A percentile compares a stretch with the other conserved stretches of the same genome.
phyloP scores from a whole-genome alignment of 2,329 filamentous ascomycete genomes.

The Aspergillus uvarum region DNA sequence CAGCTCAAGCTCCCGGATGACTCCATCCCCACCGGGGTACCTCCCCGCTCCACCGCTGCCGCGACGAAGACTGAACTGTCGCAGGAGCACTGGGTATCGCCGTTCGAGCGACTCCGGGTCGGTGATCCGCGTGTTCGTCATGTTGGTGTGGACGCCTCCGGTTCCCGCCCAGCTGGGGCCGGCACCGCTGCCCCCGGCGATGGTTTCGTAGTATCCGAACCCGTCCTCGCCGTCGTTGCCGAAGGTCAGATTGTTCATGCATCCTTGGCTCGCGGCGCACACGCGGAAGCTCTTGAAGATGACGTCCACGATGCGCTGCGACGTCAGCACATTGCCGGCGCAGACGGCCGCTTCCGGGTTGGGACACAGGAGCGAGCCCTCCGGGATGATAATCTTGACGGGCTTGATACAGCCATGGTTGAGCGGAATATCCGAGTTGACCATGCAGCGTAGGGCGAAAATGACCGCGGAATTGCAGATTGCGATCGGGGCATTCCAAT shows the following conservation, averaged over 20 bases:
- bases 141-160: conserved; percentile 63
- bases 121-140: conserved; percentile 84
- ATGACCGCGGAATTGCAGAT: too few relatives aligned
- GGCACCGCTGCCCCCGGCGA: too few relatives aligned
- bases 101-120: conserved; percentile 78
- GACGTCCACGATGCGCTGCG: conserved; percentile 73
- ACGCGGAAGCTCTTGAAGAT: conserved; percentile 74
- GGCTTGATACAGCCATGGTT: conserved; percentile 57
- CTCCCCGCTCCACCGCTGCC: too few relatives aligned
- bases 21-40: too few relatives aligned
- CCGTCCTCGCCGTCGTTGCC: too few relatives aligned
- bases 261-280: conserved; percentile 68
- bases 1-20: too few relatives aligned
- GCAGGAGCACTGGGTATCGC: conserved; percentile 71
- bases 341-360: conserved; percentile 73
- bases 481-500: too few relatives aligned
- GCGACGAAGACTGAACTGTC: conserved; percentile 55
- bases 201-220: too few relatives aligned
- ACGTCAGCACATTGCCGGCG: conserved; percentile 76
- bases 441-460: too few relatives aligned
- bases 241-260: too few relatives aligned
- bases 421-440: too few relatives aligned
- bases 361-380: conserved; percentile 68
- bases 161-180: too few relatives aligned
- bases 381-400: conserved; percentile 69